Evolutionary conservation across 2,329 filamentous ascomycete species (phyloP).

Genomic region (Claviceps arundinis): DNA sequence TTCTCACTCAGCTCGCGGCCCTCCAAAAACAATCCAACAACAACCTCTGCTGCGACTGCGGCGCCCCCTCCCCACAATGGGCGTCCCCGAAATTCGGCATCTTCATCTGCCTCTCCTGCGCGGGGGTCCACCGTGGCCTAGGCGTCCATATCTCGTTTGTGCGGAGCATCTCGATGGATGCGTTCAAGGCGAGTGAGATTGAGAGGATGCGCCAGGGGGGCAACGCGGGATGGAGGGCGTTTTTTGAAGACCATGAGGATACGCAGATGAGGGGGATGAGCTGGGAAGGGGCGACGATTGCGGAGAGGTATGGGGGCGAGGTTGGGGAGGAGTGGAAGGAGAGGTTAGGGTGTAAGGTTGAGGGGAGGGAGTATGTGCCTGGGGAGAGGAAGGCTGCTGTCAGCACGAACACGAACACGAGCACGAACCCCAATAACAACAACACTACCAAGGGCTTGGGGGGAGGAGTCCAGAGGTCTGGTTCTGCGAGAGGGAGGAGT

Average conservation of each 20-base stretch:
- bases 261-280: conserved; percentile 53
- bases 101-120: conserved; percentile 96
- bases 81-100: conserved; percentile 93
- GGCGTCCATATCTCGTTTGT: conserved; percentile 99
- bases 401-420: not conserved
- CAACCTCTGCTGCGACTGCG: conserved; percentile 86
- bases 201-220: conserved; percentile 87
- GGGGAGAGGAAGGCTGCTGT: conserved; percentile 44
- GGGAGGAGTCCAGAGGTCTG: conserved; percentile 25
- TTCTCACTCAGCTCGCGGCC: conserved; percentile 56
- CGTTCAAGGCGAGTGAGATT: conserved; percentile 87
- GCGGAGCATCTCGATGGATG: conserved; percentile 95
- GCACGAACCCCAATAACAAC: too few relatives aligned
- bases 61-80: conserved; percentile 94
- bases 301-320: conserved; percentile 79
- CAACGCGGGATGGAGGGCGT: conserved; percentile 74
- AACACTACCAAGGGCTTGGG: too few relatives aligned
- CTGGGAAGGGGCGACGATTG: conserved; percentile 81
- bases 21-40: conserved; percentile 88
- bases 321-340: conserved; percentile 95
- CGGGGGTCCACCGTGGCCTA: conserved; percentile 83
- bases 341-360: conserved; percentile 72
- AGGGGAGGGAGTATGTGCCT: conserved; percentile 74
- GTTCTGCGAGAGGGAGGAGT: not conserved
- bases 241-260: conserved; percentile 64